phyloP scores from a whole-genome alignment of 169 alveolate species.

The Plasmodium relictum region DNA sequence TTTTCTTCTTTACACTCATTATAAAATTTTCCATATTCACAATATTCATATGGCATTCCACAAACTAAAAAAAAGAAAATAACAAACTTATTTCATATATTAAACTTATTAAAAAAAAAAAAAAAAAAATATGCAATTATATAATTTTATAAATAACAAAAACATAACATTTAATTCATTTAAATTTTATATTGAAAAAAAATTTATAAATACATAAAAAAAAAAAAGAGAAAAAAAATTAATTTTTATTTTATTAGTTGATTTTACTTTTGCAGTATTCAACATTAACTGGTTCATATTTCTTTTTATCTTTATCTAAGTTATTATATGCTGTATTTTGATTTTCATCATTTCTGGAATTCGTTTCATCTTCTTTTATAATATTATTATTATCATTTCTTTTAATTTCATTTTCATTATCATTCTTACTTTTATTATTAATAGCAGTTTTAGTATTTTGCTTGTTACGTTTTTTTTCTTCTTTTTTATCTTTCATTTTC shows the following conservation, averaged over 20 bases:
- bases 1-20: constrained; percentile 82
- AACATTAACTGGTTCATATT: constrained; percentile 35
- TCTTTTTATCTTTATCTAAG: background rate
- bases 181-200: no score
- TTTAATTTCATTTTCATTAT: background rate
- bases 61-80: constrained; percentile 72
- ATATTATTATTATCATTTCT: constrained; percentile 23
- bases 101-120: no score
- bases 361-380: constrained; percentile 7
- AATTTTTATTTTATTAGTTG: no score
- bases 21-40: constrained; percentile 90
- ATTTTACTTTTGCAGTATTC: constrained; percentile 79
- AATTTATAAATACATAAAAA: no score
- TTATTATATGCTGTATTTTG: background rate
- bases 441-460: constrained; percentile 15
- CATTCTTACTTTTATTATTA: constrained; percentile 23
- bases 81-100: no score
- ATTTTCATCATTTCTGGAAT: constrained; percentile 10
- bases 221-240: no score
- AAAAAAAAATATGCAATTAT: no score
- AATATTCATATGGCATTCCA: constrained; percentile 91
- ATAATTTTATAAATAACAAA: no score
- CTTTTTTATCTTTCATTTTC: constrained; percentile 70
- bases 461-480: constrained; percentile 58
- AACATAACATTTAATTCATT: no score